These are phyloP conservation scores for Xylaria sp. DNA, from an alignment of 495 filamentous ascomycete genomes.

Conservation along the genomic window DNA sequence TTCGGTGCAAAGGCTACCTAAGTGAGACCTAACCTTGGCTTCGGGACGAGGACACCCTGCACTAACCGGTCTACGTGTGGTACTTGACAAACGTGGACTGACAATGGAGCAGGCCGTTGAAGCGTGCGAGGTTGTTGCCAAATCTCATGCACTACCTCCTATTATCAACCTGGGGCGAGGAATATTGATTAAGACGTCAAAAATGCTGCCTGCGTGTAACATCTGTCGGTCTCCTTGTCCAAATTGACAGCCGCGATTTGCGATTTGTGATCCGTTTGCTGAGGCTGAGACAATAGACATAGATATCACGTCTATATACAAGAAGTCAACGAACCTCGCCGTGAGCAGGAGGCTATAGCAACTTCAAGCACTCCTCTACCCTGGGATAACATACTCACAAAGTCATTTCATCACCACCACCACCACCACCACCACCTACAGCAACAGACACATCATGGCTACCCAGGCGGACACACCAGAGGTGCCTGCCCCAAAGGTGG, in stretches of 20 bases:
- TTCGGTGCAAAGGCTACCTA: conserved; percentile 3
- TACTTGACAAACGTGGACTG: conserved; percentile 14
- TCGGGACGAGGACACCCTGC: conserved; percentile 3
- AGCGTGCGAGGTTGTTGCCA: neutral
- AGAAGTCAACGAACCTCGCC: neutral
- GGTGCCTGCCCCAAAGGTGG: neutral
- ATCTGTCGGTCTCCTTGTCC: neutral
- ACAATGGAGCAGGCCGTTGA: neutral
- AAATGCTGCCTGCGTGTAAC: conserved; percentile 7
- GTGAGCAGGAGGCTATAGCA: neutral
- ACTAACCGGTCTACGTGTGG: neutral
- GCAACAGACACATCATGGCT: conserved; percentile 14
- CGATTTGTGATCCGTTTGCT: conserved; percentile 17
- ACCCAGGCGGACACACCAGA: neutral
- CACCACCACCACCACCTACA: neutral
- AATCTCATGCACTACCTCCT: conserved; percentile 16
- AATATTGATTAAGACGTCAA: neutral
- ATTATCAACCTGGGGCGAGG: neutral
- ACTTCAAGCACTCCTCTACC: neutral
- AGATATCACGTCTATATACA: conserved; percentile 6
- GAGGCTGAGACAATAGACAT: neutral
- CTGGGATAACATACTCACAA: neutral
- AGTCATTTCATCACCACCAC: neutral
- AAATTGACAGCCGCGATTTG: conserved; percentile 20
- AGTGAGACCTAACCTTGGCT: conserved; percentile 13